phyloP scores from a whole-genome alignment of 2,329 filamentous ascomycete genomes.

The Macrophomina pseudophaseolina region DNA sequence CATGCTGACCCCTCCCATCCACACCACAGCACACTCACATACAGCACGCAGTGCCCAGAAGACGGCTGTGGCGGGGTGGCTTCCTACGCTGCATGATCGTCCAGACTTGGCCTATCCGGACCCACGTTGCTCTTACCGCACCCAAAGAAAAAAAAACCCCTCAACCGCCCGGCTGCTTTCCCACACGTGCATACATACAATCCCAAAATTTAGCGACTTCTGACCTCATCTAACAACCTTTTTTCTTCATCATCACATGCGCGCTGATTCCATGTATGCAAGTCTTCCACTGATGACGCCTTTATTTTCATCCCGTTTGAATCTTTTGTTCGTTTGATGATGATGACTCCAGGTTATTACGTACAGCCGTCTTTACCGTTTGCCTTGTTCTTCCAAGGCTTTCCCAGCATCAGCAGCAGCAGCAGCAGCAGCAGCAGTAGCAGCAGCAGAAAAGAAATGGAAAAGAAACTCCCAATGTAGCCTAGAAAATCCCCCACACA shows the following conservation, averaged over 20 bases:
- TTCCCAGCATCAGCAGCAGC: neutral
- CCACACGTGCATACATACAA: no score
- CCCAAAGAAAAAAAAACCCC: no score
- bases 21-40: neutral
- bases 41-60: no score
- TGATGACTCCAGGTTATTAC: conserved; percentile 22
- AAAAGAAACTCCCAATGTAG: conserved; percentile 1
- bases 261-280: neutral
- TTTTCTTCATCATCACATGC: conserved; percentile 1
- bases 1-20: neutral
- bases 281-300: neutral
- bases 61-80: conserved; percentile 16
- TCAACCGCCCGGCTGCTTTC: neutral
- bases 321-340: neutral
- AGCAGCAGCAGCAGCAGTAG: no score
- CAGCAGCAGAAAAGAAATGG: no score
- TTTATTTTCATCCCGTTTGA: no score
- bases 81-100: neutral
- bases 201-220: neutral
- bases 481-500: neutral
- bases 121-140: no score
- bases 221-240: neutral
- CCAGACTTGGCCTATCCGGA: neutral
- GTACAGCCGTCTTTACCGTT: conserved; percentile 1
- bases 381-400: conserved; percentile 12